Evolutionary conservation across 306 rosid genomes (phyloP).

Genomic region (Lagenaria siceraria): DNA sequence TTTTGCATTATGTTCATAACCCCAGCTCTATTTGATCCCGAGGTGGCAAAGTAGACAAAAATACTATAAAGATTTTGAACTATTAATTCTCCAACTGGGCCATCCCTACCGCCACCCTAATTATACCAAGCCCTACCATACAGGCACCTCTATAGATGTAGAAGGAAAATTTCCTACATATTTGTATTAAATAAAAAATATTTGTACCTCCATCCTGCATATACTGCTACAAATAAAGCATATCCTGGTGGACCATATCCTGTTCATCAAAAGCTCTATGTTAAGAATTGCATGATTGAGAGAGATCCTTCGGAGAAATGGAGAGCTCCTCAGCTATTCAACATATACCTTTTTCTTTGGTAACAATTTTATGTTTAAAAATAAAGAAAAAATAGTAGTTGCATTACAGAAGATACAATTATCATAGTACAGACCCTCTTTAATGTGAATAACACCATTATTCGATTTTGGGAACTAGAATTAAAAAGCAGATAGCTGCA

Average conservation of each 20-base stretch:
- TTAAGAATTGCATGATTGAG: background rate
- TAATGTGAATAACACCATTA: background rate
- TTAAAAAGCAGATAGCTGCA: background rate
- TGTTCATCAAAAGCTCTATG: constrained; percentile 20
- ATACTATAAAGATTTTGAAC: background rate
- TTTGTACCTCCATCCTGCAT: constrained; percentile 84
- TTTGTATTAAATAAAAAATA: constrained; percentile 7
- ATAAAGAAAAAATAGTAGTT: background rate
- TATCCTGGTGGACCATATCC: constrained; percentile 97
- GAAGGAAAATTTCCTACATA: background rate
- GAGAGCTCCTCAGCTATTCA: background rate
- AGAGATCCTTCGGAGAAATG: background rate
- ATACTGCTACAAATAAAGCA: constrained; percentile 82
- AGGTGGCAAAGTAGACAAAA: background rate
- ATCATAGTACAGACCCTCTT: background rate
- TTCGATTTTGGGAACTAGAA: background rate
- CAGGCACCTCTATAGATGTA: background rate
- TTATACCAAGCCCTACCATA: background rate
- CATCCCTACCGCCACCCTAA: too few relatives aligned
- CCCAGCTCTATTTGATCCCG: background rate
- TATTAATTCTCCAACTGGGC: background rate
- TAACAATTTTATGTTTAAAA: background rate
- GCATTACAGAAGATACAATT: background rate
- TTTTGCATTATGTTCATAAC: background rate
- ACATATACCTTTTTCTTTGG: background rate